Evolutionary conservation across 1,284 basidiomycete species (phyloP).

Genomic region (Rhodotorula mucilaginosa): DNA sequence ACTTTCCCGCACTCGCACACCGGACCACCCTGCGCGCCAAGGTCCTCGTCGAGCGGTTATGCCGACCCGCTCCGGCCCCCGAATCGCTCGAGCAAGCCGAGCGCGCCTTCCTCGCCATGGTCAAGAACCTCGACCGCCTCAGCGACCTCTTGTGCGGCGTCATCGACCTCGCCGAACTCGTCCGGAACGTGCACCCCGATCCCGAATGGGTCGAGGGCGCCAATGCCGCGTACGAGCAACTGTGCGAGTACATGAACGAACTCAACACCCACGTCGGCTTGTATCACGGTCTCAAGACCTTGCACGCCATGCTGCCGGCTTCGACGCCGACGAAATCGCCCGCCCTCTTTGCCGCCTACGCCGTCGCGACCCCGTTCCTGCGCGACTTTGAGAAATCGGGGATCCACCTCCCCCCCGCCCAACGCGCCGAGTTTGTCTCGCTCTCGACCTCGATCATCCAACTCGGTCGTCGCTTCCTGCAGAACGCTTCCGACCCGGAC

Average conservation of each 20-base stretch:
- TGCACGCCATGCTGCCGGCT: slow-evolving; percentile 37
- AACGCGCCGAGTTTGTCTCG: slow-evolving; percentile 78
- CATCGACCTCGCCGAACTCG: slow-evolving; percentile 91
- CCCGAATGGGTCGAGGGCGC: slow-evolving; percentile 75
- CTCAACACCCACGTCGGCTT: slow-evolving; percentile 93
- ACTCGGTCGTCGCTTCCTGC: slow-evolving; percentile 81
- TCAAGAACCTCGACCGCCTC: slow-evolving; percentile 90
- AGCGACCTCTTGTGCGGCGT: slow-evolving; percentile 94
- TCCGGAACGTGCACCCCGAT: slow-evolving; percentile 91
- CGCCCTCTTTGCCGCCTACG: slow-evolving; percentile 42
- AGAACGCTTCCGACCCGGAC: slow-evolving; percentile 45
- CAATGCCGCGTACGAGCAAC: slow-evolving; percentile 80
- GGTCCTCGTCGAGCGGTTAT: slow-evolving; percentile 69
- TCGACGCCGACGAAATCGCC: slow-evolving; percentile 37
- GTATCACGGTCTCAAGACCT: slow-evolving; percentile 59
- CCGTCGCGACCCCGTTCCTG: slow-evolving; percentile 83
- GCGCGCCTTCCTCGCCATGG: slow-evolving; percentile 71
- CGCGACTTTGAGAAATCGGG: slow-evolving; percentile 97
- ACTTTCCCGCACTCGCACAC: slow-evolving; percentile 64
- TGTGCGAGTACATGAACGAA: slow-evolving; percentile 97
- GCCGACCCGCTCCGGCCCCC: slow-evolving; percentile 63
- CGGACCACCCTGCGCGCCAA: slow-evolving; percentile 70
- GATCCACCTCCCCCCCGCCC: slow-evolving; percentile 76
- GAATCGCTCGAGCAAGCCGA: slow-evolving; percentile 46
- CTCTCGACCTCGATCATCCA: slow-evolving; percentile 89